phyloP scores from a whole-genome alignment of 768 basidiomycete genomes.

The Boletus edulis region DNA sequence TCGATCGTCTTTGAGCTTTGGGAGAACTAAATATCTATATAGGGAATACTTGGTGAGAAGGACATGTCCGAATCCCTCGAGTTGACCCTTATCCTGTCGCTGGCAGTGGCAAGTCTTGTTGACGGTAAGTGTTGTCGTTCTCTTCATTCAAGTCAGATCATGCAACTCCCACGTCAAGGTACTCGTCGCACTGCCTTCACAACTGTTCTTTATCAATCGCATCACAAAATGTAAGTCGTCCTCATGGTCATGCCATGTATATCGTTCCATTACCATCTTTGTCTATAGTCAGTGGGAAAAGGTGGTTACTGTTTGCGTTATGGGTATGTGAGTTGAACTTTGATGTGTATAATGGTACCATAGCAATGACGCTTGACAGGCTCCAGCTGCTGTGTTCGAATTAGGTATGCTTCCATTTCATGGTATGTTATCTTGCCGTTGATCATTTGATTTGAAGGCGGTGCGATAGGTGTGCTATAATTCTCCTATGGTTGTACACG shows the following conservation, averaged over 20 bases:
- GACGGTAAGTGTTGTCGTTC: constrained; percentile 9
- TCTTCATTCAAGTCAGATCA: neutral
- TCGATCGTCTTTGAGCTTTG: neutral
- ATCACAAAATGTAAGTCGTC: constrained; percentile 17
- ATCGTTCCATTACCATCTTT: neutral
- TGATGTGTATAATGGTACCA: neutral
- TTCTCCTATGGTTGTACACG: neutral
- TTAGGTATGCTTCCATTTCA: constrained; percentile 6
- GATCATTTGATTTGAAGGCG: constrained; percentile 6
- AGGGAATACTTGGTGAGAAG: constrained; percentile 12
- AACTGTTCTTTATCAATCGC: constrained; percentile 18
- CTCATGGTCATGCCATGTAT: neutral
- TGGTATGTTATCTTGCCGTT: neutral
- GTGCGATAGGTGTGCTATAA: constrained; percentile 4
- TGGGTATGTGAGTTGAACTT: constrained; percentile 11
- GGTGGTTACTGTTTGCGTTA: constrained; percentile 8
- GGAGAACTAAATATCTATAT: neutral
- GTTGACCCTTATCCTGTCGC: neutral
- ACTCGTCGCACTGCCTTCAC: constrained; percentile 16
- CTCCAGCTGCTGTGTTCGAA: constrained; percentile 15
- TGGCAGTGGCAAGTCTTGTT: constrained; percentile 20
- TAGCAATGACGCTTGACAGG: constrained; percentile 10
- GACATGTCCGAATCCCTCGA: neutral
- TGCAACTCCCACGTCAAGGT: neutral
- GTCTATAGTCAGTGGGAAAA: constrained; percentile 14